Base-by-base conservation (phyloP, 1,139 yeast species). In the Blastobotrys buckinghamii region DNA sequence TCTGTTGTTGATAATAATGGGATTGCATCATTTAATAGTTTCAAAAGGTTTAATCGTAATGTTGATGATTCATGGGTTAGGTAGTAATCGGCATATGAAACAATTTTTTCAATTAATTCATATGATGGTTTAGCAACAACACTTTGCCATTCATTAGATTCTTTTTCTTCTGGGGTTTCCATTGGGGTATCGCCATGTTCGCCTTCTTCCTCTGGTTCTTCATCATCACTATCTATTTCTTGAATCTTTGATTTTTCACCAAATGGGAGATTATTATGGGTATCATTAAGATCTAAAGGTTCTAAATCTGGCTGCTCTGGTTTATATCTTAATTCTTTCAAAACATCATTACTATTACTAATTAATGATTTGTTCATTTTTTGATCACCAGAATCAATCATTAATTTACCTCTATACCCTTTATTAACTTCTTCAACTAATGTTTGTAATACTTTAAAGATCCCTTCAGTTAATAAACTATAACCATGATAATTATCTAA, bases 401-500 rank as follows among this genome's bases (percentile, higher is more conserved):
- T 33, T 20, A 55, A 48, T 39, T 49, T 48, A 27, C 45, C 45
- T 0, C 49, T 24, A 47, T 58, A 81, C 34, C 68, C 61, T 10
- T 64, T 63, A 20, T 67, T 65, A 12, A 84, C 72, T 59, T 84
- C 86, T 16, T 68, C 67, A 1, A 82, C 73, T 1, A 90, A 66
- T 16, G 84, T 82, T 43, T 76, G 77, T 58, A 90, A 86, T 0
- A 87, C 83, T 6, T 76, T 68, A 55, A 90, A 86, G 51, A 88
- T 82, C 0, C 89, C 89, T 51, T 82, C 82, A 43, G 87, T 82
- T 20, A 92, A 68, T 15, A 73, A 70, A 1, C 80, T 70, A 63
- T 92, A 90, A 0, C 94, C 95, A 67, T 90, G 96, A 58, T 83
- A 90, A 39, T 81, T 74, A 64, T 92, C 97, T 44, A 92, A 72